Percentiles rank a stretch among this genome's conserved stretches.
phyloP scores from a whole-genome alignment of 208 protist species.

The Leishmania arabica region DNA sequence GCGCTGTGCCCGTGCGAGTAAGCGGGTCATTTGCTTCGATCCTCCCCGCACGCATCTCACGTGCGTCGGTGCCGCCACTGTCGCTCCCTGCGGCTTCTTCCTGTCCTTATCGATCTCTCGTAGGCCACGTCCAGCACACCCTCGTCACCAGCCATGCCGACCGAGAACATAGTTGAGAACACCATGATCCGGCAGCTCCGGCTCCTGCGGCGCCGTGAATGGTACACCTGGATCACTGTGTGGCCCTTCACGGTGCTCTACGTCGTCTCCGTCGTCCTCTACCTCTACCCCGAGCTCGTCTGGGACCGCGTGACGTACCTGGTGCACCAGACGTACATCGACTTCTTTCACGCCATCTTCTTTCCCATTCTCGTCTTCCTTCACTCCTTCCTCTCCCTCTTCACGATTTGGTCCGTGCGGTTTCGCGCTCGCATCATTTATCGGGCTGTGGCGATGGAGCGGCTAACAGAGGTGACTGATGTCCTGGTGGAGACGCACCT shows the following conservation, averaged over 20 bases:
- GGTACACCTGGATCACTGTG: constrained; percentile 82
- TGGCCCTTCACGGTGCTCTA: constrained; percentile 89
- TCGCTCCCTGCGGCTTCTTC: not conserved
- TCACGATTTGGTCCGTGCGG: constrained; percentile 90
- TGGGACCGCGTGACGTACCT: constrained; percentile 90
- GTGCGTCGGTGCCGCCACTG: not conserved
- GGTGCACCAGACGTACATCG: constrained; percentile 88
- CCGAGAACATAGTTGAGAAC: constrained; percentile 66
- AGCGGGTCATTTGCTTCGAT: not conserved
- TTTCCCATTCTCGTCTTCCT: constrained; percentile 81
- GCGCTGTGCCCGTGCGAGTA: not conserved
- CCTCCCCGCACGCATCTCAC: not conserved
- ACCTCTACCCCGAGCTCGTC: constrained; percentile 81
- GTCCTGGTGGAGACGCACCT: constrained; percentile 74
- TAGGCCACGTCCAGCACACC: not conserved
- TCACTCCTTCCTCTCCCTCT: constrained; percentile 85
- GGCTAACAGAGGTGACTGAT: constrained; percentile 60
- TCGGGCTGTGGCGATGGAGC: constrained; percentile 37
- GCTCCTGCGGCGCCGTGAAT: constrained; percentile 63
- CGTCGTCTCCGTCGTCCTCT: constrained; percentile 50
- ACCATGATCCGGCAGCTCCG: constrained; percentile 70
- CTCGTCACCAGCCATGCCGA: constrained; percentile 13
- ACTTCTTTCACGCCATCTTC: constrained; percentile 90
- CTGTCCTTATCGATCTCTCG: not conserved
- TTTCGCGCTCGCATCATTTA: constrained; percentile 79